These are phyloP conservation scores for Phytophthora chlamydospora DNA, from an alignment of 352 stramenopile genomes.

Conservation along the genomic window DNA sequence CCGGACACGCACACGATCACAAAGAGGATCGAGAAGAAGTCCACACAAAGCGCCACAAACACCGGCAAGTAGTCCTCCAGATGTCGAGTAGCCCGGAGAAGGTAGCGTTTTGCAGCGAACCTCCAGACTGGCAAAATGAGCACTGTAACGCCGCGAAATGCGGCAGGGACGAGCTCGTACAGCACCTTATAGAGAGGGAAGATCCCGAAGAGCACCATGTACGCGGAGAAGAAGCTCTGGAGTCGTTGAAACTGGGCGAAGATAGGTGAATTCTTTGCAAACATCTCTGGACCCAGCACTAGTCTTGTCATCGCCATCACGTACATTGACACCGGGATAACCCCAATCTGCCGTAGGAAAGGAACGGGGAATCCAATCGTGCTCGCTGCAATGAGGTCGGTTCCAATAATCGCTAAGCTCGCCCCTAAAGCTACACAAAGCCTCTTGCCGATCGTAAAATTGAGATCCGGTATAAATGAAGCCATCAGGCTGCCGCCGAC, in stretches of 20 bases:
- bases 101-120: slow-evolving; percentile 5
- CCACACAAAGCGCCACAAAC: slow-evolving; percentile 13
- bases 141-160: neutral
- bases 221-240: neutral
- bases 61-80: slow-evolving; percentile 15
- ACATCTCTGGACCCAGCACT: neutral
- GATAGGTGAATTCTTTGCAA: neutral
- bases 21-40: slow-evolving; percentile 25
- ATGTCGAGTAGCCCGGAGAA: slow-evolving; percentile 1
- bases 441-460: neutral
- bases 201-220: neutral
- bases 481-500: neutral
- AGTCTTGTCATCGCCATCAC: neutral
- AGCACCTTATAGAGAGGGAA: slow-evolving; percentile 20
- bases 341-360: too few relatives aligned
- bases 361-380: slow-evolving; percentile 7
- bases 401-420: neutral
- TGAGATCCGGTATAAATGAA: neutral
- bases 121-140: slow-evolving; percentile 13
- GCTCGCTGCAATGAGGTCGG: neutral
- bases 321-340: neutral
- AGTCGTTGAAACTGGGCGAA: neutral
- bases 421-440: neutral
- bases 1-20: slow-evolving; percentile 21
- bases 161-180: slow-evolving; percentile 1